Conservation (phyloP, 371 early-diverging fungal genomes). For the Nosema muscidifuracis region DNA sequence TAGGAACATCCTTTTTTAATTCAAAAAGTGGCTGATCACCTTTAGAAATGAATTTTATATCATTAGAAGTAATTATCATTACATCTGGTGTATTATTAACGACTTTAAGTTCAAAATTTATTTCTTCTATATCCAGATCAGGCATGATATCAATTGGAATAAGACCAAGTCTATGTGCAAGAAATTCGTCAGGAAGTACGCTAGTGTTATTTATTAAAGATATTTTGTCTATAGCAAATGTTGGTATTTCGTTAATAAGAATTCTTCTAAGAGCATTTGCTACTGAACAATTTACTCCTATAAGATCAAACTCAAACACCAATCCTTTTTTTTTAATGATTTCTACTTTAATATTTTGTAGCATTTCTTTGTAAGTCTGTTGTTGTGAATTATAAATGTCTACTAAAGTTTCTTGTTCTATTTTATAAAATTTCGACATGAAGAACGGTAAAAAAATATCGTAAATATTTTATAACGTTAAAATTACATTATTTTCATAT, state of each 20-base stretch:
- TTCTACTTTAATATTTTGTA: conserved; percentile 26
- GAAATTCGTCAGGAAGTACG: conserved; percentile 90
- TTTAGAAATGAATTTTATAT: conserved; percentile 76
- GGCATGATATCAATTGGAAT: conserved; percentile 82
- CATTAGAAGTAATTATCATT: conserved; percentile 68
- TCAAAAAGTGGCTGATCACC: conserved; percentile 74
- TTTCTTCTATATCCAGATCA: conserved; percentile 73
- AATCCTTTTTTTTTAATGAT: conserved; percentile 22
- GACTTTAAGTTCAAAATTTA: conserved; percentile 68
- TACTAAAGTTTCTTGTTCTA: conserved; percentile 14
- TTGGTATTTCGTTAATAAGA: conserved; percentile 93
- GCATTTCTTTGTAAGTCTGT: conserved; percentile 14
- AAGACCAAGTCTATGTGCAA: conserved; percentile 92
- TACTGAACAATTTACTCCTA: conserved; percentile 55
- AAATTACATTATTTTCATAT: too few species aligned
- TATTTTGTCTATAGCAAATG: conserved; percentile 95
- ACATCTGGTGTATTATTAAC: conserved; percentile 41
- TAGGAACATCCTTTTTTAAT: conserved; percentile 76
- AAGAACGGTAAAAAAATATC: too few species aligned
- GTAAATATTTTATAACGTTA: too few species aligned
- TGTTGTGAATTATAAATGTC: not conserved
- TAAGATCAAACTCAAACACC: conserved; percentile 50
- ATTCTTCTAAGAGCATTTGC: conserved; percentile 90
- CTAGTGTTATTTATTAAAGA: conserved; percentile 85
- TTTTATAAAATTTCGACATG: conserved; percentile 34